Evolutionary conservation across 2,329 filamentous ascomycete genomes (phyloP).

Genomic region (Stagonosporopsis chrysanthemi): DNA sequence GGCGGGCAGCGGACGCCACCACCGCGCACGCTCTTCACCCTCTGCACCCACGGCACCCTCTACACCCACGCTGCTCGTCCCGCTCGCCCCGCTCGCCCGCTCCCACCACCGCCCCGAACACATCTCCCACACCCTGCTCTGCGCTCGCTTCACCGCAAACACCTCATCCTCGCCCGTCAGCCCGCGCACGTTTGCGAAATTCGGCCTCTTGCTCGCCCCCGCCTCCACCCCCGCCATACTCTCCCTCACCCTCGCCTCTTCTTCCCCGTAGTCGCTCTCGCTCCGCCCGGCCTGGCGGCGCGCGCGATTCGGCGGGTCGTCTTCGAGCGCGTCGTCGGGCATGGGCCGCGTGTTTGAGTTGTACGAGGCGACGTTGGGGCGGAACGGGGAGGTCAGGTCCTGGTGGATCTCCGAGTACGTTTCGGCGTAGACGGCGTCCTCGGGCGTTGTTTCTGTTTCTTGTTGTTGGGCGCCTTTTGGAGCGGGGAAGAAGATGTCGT

Average conservation of each 20-base stretch:
- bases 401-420: constrained; percentile 78
- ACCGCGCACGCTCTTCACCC: constrained; percentile 43
- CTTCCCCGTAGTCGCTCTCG: constrained; percentile 9
- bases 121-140: constrained; percentile 82
- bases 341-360: constrained; percentile 47
- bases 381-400: constrained; percentile 77
- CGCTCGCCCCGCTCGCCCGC: constrained; percentile 39
- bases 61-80: neutral
- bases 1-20: constrained; percentile 72
- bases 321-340: constrained; percentile 56
- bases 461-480: constrained; percentile 15
- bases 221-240: neutral
- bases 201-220: constrained; percentile 38
- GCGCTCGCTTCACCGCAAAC: constrained; percentile 81
- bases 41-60: constrained; percentile 10
- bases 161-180: constrained; percentile 83
- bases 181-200: constrained; percentile 72
- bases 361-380: constrained; percentile 78
- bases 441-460: too few relatives aligned
- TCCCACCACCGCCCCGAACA: constrained; percentile 77
- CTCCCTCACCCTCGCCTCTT: neutral
- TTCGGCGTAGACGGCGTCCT: constrained; percentile 68
- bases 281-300: constrained; percentile 23
- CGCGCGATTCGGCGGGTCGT: constrained; percentile 57
- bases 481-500: constrained; percentile 77